Evolutionary conservation across 2,329 filamentous ascomycete species (phyloP).

Genomic region (Bipolaris victoriae): DNA sequence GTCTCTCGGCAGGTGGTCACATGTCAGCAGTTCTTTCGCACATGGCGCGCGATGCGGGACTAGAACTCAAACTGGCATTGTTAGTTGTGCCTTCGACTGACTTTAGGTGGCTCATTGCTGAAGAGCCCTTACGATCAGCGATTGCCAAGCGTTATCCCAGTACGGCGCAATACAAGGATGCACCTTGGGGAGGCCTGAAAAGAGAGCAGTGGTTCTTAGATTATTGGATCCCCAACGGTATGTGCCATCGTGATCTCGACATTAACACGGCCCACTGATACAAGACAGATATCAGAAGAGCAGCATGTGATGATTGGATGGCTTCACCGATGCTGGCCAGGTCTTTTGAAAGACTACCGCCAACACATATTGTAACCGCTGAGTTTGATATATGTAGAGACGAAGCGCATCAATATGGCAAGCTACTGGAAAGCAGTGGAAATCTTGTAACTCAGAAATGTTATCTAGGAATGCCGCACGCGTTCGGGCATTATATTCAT

Average conservation of each 20-base stretch:
- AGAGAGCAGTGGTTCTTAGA: slow-evolving; percentile 23
- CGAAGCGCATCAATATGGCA: slow-evolving; percentile 20
- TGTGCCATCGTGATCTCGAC: not conserved
- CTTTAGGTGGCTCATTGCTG: slow-evolving; percentile 18
- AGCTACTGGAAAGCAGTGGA: slow-evolving; percentile 12
- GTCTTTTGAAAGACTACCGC: slow-evolving; percentile 18
- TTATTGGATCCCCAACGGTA: slow-evolving; percentile 10
- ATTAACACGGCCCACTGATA: not conserved
- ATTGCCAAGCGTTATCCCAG: slow-evolving; percentile 17
- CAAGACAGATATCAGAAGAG: slow-evolving; percentile 5
- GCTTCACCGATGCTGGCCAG: slow-evolving; percentile 20
- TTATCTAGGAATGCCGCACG: slow-evolving; percentile 20
- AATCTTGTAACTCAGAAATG: slow-evolving; percentile 19
- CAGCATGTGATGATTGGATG: slow-evolving; percentile 20
- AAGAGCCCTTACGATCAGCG: slow-evolving; percentile 12
- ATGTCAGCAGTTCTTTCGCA: slow-evolving; percentile 25
- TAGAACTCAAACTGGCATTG: slow-evolving; percentile 20
- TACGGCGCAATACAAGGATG: slow-evolving; percentile 21
- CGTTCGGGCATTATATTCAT: slow-evolving; percentile 22
- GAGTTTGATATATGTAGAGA: slow-evolving; percentile 26
- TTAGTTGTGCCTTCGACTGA: slow-evolving; percentile 24
- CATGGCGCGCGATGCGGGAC: slow-evolving; percentile 22
- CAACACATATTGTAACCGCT: slow-evolving; percentile 23
- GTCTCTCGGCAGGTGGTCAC: slow-evolving; percentile 55
- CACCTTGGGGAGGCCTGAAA: slow-evolving; percentile 21